phyloP scores from a whole-genome alignment of 139 green algal species.

The Medakamo hakoo region DNA sequence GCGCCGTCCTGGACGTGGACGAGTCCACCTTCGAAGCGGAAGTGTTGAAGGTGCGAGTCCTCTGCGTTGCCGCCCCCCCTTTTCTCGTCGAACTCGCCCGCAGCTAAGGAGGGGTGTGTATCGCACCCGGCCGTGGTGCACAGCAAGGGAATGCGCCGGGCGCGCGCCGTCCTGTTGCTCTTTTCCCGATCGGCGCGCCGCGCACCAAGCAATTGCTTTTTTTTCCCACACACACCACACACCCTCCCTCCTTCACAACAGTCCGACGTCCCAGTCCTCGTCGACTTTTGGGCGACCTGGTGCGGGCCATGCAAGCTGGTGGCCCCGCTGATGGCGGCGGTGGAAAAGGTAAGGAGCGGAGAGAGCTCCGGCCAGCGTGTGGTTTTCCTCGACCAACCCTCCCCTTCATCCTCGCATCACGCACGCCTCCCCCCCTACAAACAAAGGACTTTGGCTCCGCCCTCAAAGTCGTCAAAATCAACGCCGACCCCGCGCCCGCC shows the following conservation, averaged over 20 bases:
- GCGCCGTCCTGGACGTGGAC: slow-evolving; percentile 20
- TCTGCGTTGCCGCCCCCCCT: no score
- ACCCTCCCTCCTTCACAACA: slow-evolving; percentile 14
- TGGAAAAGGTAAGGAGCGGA: slow-evolving; percentile 29
- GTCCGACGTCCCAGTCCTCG: slow-evolving; percentile 56
- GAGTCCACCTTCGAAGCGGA: slow-evolving; percentile 38
- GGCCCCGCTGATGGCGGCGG: slow-evolving; percentile 45
- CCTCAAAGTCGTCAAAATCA: slow-evolving; percentile 90
- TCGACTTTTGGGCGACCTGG: slow-evolving; percentile 89
- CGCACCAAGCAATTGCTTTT: no score
- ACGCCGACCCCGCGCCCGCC: slow-evolving; percentile 62
- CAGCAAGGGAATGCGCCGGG: no score
- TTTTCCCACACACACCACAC: not conserved
- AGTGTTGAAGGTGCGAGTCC: slow-evolving; percentile 42
- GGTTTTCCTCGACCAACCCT: not conserved
- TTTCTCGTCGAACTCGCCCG: no score
- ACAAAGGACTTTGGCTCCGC: slow-evolving; percentile 40
- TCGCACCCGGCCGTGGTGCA: no score
- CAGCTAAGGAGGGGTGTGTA: no score
- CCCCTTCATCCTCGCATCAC: no score
- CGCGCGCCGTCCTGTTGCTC: not conserved
- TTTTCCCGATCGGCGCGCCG: no score
- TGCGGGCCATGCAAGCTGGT: slow-evolving; percentile 90
- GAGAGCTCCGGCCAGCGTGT: not conserved
- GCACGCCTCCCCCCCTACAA: not conserved